Conservation (phyloP, 2,329 filamentous ascomycete genomes). For the Colletotrichum tanaceti region DNA sequence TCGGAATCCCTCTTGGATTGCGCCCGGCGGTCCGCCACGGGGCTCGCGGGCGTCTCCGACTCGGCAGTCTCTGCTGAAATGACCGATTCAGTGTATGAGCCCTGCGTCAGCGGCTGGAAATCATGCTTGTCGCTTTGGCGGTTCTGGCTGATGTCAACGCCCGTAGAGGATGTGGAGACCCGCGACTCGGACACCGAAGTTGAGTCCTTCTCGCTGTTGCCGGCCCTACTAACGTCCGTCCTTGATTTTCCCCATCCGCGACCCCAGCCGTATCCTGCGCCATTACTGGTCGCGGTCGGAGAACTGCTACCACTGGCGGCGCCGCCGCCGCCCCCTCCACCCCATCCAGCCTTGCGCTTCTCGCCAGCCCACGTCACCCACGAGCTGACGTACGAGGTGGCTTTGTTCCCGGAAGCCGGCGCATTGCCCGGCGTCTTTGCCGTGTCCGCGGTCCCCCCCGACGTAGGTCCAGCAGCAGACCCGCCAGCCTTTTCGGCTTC, state of each 20-base stretch:
- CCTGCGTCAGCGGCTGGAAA: constrained; percentile 52
- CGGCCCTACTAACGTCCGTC: constrained; percentile 32
- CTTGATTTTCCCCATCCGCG: constrained; percentile 46
- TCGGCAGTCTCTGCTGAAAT: constrained; percentile 51
- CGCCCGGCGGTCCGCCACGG: constrained; percentile 17
- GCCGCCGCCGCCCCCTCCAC: constrained; percentile 31
- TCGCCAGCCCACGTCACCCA: constrained; percentile 80
- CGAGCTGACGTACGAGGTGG: constrained; percentile 73
- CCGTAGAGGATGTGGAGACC: constrained; percentile 25
- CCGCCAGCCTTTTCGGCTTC: constrained; percentile 39
- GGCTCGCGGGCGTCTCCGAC: constrained; percentile 28
- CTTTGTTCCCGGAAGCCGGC: constrained; percentile 65
- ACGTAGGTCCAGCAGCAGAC: constrained; percentile 43
- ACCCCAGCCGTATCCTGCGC: constrained; percentile 48
- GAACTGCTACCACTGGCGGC: constrained; percentile 26
- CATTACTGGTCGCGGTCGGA: constrained; percentile 7
- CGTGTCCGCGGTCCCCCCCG: constrained; percentile 49
- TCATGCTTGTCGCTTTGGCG: constrained; percentile 24
- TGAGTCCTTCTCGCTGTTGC: constrained; percentile 43
- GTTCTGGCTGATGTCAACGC: constrained; percentile 22
- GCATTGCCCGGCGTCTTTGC: constrained; percentile 59
- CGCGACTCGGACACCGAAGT: constrained; percentile 42
- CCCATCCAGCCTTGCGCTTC: constrained; percentile 71
- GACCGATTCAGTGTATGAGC: constrained; percentile 59
- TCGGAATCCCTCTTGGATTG: constrained; percentile 21